phyloP scores from a whole-genome alignment of 192 early-diverging fungal species.

The Gigaspora rosea region DNA sequence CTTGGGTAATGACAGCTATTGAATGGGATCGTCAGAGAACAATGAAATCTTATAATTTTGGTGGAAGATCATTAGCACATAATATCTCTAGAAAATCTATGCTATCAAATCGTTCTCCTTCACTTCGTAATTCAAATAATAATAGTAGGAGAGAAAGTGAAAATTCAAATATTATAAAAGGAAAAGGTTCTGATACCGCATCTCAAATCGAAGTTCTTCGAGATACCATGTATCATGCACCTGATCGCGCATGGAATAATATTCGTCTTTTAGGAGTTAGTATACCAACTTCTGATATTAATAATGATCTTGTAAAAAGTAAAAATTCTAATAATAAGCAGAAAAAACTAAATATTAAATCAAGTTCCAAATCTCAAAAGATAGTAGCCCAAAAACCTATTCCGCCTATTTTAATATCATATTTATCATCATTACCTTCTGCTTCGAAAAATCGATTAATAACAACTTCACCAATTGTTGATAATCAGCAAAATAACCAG shows the following conservation, averaged over 20 bases:
- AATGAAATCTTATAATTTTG: constrained; percentile 34
- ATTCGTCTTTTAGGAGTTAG: constrained; percentile 14
- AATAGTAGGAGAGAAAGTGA: neutral
- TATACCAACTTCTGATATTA: neutral
- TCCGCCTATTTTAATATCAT: neutral
- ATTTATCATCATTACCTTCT: neutral
- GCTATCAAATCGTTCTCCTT: constrained; percentile 11
- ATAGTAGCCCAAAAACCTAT: neutral
- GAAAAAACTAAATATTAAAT: constrained; percentile 11
- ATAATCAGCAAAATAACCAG: neutral
- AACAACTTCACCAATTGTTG: constrained; percentile 2
- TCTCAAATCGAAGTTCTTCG: constrained; percentile 26
- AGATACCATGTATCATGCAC: constrained; percentile 23
- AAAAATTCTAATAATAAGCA: constrained; percentile 6
- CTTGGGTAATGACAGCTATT: constrained; percentile 33
- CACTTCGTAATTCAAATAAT: constrained; percentile 14
- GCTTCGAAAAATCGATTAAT: neutral
- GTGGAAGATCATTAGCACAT: constrained; percentile 5
- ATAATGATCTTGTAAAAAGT: neutral
- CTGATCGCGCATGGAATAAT: constrained; percentile 31
- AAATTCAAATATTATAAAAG: neutral
- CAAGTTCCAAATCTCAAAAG: neutral
- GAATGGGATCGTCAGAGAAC: constrained; percentile 36
- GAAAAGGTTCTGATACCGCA: constrained; percentile 11
- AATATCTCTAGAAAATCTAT: neutral